These are phyloP conservation scores for Phaeosphaeria sp. DNA, from an alignment of 2,329 filamentous ascomycete genomes.

Conservation along the genomic window DNA sequence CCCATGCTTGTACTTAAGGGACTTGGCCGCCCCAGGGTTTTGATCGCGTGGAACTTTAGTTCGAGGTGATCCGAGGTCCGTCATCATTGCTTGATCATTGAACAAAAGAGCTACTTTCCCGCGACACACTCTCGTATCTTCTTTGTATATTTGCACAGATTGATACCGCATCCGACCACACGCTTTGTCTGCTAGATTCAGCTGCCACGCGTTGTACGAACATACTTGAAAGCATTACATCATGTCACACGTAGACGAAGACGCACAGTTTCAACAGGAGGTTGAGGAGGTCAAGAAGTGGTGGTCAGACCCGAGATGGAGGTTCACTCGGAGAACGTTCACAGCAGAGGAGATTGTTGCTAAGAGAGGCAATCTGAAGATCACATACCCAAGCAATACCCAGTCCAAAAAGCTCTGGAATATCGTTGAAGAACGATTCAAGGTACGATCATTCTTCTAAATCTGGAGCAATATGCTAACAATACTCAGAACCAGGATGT, in stretches of 20 bases:
- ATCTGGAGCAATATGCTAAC: slow-evolving; percentile 16
- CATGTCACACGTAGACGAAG: slow-evolving; percentile 62
- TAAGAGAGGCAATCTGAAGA: slow-evolving; percentile 89
- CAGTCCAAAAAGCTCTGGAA: slow-evolving; percentile 95
- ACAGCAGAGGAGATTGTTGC: slow-evolving; percentile 96
- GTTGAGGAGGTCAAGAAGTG: slow-evolving; percentile 89
- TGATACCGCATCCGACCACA: not conserved
- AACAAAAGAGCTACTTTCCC: slow-evolving; percentile 6
- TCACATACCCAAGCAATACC: slow-evolving; percentile 88
- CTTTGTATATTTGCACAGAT: slow-evolving; percentile 1
- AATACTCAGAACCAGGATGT: slow-evolving; percentile 74
- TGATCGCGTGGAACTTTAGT: slow-evolving; percentile 10
- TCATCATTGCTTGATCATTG: slow-evolving; percentile 31
- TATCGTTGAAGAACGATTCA: slow-evolving; percentile 84
- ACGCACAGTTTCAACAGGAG: slow-evolving; percentile 78
- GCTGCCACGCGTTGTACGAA: not conserved
- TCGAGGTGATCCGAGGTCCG: slow-evolving; percentile 26
- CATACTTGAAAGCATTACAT: slow-evolving; percentile 8
- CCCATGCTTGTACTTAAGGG: slow-evolving; percentile 32
- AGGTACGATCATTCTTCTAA: slow-evolving; percentile 58
- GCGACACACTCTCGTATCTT: slow-evolving; percentile 2
- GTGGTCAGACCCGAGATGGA: slow-evolving; percentile 94
- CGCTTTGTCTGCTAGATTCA: not conserved
- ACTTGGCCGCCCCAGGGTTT: slow-evolving; percentile 33
- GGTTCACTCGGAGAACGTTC: slow-evolving; percentile 88